phyloP scores from a whole-genome alignment of 2,329 filamentous ascomycete species.

The Diplodia seriata region DNA sequence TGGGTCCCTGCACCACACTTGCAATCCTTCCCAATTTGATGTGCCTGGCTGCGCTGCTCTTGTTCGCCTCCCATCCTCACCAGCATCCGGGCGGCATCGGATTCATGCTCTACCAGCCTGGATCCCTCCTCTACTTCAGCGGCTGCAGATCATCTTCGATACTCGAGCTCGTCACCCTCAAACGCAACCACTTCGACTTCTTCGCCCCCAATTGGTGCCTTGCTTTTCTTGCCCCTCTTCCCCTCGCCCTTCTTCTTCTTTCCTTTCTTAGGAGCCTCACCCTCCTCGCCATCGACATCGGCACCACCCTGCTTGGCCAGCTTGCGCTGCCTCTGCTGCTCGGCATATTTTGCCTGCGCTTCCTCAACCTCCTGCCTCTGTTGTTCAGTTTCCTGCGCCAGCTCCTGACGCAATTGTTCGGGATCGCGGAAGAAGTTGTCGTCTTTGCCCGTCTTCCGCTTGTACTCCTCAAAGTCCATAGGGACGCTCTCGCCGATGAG shows the following conservation, averaged over 20 bases:
- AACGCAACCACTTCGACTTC: conserved; percentile 35
- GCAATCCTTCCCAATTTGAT: not conserved
- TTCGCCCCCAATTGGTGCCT: conserved; percentile 33
- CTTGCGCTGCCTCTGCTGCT: conserved; percentile 48
- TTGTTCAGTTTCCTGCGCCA: conserved; percentile 39
- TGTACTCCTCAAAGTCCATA: conserved; percentile 52
- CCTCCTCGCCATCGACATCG: conserved; percentile 19
- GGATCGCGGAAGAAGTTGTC: conserved; percentile 49
- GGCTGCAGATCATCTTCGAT: conserved; percentile 14
- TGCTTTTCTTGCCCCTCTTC: conserved; percentile 34
- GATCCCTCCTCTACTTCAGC: not conserved
- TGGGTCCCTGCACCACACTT: not conserved
- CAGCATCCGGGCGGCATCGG: not conserved
- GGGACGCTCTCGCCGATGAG: conserved; percentile 57
- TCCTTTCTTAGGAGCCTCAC: conserved; percentile 31
- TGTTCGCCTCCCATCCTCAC: not conserved
- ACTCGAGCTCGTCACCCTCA: conserved; percentile 34
- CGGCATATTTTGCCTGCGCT: conserved; percentile 44
- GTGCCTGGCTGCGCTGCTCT: not conserved
- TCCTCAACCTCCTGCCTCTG: conserved; percentile 47
- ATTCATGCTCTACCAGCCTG: not conserved
- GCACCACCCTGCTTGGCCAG: conserved; percentile 33
- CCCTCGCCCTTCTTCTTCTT: conserved; percentile 40
- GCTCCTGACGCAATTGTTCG: conserved; percentile 43
- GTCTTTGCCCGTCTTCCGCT: conserved; percentile 46